Evolutionary conservation across 345 rosid species (phyloP).

Genomic region (Eucalyptus pauciflora): DNA sequence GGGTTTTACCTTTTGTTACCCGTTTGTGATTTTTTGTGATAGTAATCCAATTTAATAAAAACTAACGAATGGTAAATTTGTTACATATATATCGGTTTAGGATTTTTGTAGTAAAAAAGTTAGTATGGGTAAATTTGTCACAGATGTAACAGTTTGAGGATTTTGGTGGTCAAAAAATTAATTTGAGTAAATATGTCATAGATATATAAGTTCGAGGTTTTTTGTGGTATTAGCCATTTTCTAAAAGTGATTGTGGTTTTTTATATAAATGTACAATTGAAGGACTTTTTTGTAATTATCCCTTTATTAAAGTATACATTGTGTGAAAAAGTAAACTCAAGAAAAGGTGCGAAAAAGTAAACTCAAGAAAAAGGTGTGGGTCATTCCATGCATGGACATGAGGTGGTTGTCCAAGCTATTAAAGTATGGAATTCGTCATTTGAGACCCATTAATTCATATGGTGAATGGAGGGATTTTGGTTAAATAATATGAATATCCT

Average conservation of each 20-base stretch:
- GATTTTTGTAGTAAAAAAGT: too few species aligned
- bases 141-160: accelerated
- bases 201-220: too few species aligned
- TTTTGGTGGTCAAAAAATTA: too few species aligned
- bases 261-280: neutral
- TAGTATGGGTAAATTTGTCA: too few species aligned
- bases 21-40: too few species aligned
- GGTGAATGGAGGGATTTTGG: neutral
- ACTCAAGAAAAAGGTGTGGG: neutral
- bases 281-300: neutral
- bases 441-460: neutral
- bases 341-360: neutral
- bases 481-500: neutral
- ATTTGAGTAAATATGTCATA: too few species aligned
- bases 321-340: neutral
- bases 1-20: too few species aligned
- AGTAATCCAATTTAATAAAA: too few species aligned
- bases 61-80: accelerated
- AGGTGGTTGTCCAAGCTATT: neutral
- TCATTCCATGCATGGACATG: neutral
- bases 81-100: accelerated
- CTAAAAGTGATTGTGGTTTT: neutral
- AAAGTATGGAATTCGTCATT: neutral
- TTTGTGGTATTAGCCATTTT: neutral
- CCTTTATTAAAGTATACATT: neutral